Conservation (phyloP, 805 yeast genomes). For the Cyberlindnera japonica region DNA sequence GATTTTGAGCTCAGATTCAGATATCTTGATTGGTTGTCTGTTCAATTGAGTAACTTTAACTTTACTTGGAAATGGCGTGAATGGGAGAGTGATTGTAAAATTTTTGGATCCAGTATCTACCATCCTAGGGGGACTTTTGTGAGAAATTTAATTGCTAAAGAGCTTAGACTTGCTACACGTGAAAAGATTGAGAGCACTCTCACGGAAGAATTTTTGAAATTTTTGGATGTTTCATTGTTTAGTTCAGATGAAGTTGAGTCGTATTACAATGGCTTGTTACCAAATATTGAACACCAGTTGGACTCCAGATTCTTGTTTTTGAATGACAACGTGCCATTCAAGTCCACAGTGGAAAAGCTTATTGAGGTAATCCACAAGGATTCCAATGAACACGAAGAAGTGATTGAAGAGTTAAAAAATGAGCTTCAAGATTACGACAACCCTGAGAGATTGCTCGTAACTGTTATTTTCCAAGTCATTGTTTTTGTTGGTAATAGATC, state of each 20-base stretch:
- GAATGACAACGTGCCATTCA: conserved; percentile 35
- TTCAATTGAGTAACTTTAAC: conserved; percentile 89
- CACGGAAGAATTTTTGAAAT: conserved; percentile 51
- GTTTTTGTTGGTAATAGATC: conserved; percentile 88
- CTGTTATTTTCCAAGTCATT: conserved; percentile 63
- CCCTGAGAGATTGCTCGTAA: conserved; percentile 46
- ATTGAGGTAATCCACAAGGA: conserved; percentile 35
- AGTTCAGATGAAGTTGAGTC: conserved; percentile 31
- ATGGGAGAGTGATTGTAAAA: conserved; percentile 67
- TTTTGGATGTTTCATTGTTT: conserved; percentile 43
- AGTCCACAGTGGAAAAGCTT: conserved; percentile 34
- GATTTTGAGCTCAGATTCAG: conserved; percentile 75
- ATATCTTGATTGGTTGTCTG: conserved; percentile 86
- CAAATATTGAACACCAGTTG: conserved; percentile 18
- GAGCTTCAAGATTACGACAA: conserved; percentile 31
- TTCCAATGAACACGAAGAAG: conserved; percentile 29
- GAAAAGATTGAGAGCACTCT: conserved; percentile 69
- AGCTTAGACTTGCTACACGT: conserved; percentile 75
- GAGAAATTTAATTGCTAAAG: conserved; percentile 76
- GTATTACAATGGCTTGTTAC: conserved; percentile 36
- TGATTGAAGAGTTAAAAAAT: conserved; percentile 30
- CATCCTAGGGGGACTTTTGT: conserved; percentile 77
- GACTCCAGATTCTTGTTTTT: conserved; percentile 37
- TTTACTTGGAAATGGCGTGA: conserved; percentile 98
- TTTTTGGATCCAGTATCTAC: conserved; percentile 41